phyloP scores from a whole-genome alignment of 345 rosid species.

The Populus euphratica region DNA sequence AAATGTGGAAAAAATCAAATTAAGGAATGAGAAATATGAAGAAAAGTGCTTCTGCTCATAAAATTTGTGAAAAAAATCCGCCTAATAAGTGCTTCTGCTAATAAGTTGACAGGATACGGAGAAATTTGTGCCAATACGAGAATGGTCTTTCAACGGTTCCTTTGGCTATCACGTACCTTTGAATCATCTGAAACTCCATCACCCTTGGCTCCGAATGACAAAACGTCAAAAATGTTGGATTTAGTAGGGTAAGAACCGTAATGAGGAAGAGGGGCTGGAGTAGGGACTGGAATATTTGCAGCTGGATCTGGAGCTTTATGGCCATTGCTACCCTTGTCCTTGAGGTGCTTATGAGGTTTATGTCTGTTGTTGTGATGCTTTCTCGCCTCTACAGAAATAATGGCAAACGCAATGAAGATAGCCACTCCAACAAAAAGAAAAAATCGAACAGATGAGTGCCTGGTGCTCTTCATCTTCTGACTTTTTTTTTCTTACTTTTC shows the following conservation, averaged over 20 bases:
- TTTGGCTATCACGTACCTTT: slow-evolving; percentile 18
- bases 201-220: slow-evolving; percentile 57
- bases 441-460: slow-evolving; percentile 17
- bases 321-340: slow-evolving; percentile 20
- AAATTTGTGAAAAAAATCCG: too few species aligned
- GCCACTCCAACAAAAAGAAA: slow-evolving; percentile 13
- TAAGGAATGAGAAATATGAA: too few species aligned
- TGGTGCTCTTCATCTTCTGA: slow-evolving; percentile 29
- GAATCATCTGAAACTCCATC: slow-evolving; percentile 64
- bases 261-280: slow-evolving; percentile 34
- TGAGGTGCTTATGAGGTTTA: slow-evolving; percentile 30
- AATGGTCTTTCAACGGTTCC: too few species aligned
- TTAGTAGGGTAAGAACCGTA: slow-evolving; percentile 10
- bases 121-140: neutral
- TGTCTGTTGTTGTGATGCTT: slow-evolving; percentile 34
- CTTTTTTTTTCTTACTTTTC: neutral
- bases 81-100: too few species aligned
- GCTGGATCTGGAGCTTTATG: slow-evolving; percentile 11
- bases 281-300: slow-evolving; percentile 18
- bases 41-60: too few species aligned
- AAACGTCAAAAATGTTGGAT: slow-evolving; percentile 33
- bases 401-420: slow-evolving; percentile 18
- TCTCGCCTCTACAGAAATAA: slow-evolving; percentile 44
- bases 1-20: neutral
- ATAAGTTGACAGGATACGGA: neutral